These are phyloP conservation scores for Rhodotorula sp. DNA, from an alignment of 1,284 basidiomycete genomes.

Conservation along the genomic window DNA sequence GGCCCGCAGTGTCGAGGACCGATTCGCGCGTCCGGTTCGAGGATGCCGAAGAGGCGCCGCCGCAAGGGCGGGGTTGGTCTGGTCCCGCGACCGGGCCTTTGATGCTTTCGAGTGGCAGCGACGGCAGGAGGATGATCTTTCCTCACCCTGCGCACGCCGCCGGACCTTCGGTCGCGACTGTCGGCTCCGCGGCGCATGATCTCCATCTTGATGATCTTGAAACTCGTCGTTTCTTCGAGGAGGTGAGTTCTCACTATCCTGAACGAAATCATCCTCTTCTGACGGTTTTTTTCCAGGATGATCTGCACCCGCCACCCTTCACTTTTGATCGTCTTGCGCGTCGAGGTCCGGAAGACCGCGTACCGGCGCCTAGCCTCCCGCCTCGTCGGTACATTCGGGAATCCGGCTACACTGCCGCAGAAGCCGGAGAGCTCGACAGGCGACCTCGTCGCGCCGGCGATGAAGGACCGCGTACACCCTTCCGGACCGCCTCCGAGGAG, in stretches of 20 bases:
- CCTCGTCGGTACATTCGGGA: neutral
- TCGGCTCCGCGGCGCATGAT: neutral
- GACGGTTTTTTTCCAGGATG: neutral
- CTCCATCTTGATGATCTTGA: neutral
- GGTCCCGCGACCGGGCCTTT: neutral
- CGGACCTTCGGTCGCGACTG: neutral
- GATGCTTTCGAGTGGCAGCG: slow-evolving; percentile 36
- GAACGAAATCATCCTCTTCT: neutral
- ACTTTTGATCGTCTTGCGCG: neutral
- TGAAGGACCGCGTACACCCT: no score
- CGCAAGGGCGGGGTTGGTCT: neutral
- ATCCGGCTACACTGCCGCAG: neutral
- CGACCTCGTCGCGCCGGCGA: no score
- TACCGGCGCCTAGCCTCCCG: neutral
- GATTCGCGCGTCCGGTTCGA: slow-evolving; percentile 14
- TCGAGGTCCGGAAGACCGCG: neutral
- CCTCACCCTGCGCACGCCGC: slow-evolving; percentile 21
- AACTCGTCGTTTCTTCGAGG: neutral
- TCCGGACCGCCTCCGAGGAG: no score
- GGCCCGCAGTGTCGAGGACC: neutral
- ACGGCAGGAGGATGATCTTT: slow-evolving; percentile 19
- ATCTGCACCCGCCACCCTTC: neutral
- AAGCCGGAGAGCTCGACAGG: no score
- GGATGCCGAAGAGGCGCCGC: slow-evolving; percentile 4
- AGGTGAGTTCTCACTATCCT: neutral